Evolutionary conservation across 768 basidiomycete species (phyloP).

Genomic region (Boletus rufocinnamomeus): DNA sequence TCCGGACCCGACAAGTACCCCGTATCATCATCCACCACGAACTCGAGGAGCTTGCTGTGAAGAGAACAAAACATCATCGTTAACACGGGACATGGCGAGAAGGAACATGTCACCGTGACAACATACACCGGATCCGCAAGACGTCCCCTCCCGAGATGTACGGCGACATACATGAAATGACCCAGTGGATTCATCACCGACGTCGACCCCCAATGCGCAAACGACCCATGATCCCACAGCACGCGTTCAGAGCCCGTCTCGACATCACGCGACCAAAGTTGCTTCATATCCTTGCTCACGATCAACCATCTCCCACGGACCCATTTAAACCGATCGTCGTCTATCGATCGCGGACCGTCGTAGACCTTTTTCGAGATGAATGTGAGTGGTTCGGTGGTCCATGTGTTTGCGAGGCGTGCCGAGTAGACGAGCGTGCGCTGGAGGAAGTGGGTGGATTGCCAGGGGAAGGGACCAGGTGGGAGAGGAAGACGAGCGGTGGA

Average conservation of each 20-base stretch:
- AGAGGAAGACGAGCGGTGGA: conserved; percentile 12
- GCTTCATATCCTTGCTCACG: conserved; percentile 17
- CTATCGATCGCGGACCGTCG: conserved; percentile 9
- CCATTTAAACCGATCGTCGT: conserved; percentile 16
- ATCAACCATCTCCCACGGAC: conserved; percentile 24
- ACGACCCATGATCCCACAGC: conserved; percentile 19
- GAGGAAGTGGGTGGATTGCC: conserved; percentile 21
- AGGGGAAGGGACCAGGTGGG: conserved; percentile 22
- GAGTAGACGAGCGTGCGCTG: conserved; percentile 24
- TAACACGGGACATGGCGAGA: not conserved
- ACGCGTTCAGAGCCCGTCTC: conserved; percentile 16
- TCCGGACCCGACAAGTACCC: conserved; percentile 14
- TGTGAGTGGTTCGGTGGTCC: conserved; percentile 18
- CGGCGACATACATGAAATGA: conserved; percentile 19
- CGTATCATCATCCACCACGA: conserved; percentile 21
- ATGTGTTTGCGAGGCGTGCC: conserved; percentile 11
- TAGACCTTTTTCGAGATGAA: conserved; percentile 5
- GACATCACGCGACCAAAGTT: conserved; percentile 13
- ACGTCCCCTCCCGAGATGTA: conserved; percentile 12
- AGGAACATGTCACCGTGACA: not conserved
- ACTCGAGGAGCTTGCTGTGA: conserved; percentile 21
- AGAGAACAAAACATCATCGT: not conserved
- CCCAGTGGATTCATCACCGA: conserved; percentile 10
- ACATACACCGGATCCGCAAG: conserved; percentile 22
- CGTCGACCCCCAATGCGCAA: conserved; percentile 11